Conservation (phyloP, 1,284 basidiomycete species). For the Moesziomyces globuligerus region DNA sequence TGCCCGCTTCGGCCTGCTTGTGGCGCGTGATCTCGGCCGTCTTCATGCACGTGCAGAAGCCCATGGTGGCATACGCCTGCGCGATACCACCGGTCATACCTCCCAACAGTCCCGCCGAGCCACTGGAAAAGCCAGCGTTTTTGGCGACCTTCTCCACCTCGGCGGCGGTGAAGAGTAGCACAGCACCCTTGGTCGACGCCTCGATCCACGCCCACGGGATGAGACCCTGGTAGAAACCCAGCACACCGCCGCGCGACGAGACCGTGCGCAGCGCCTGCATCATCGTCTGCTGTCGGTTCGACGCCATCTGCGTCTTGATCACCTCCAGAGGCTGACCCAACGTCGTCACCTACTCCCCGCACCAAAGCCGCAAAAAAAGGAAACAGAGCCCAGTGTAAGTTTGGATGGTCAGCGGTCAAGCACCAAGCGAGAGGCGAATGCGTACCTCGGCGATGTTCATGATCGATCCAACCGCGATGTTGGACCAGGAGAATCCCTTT, state of each 20-base stretch:
- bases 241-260: slow-evolving; percentile 87
- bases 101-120: slow-evolving; percentile 85
- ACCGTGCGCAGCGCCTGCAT: slow-evolving; percentile 83
- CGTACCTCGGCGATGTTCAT: slow-evolving; percentile 87
- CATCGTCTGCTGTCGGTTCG: slow-evolving; percentile 80
- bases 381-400: slow-evolving; percentile 61
- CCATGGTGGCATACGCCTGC: slow-evolving; percentile 99
- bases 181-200: slow-evolving; percentile 96
- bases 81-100: slow-evolving; percentile 98
- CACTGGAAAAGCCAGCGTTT: slow-evolving; percentile 80
- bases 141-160: slow-evolving; percentile 84
- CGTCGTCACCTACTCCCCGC: slow-evolving; percentile 93
- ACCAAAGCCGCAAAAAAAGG: slow-evolving; percentile 39
- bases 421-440: slow-evolving; percentile 59
- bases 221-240: slow-evolving; percentile 96
- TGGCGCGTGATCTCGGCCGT: slow-evolving; percentile 94
- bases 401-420: slow-evolving; percentile 9
- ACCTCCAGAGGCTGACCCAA: slow-evolving; percentile 98
- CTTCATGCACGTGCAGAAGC: slow-evolving; percentile 81
- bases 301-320: slow-evolving; percentile 79
- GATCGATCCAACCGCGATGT: slow-evolving; percentile 91
- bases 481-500: slow-evolving; percentile 96
- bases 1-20: slow-evolving; percentile 89
- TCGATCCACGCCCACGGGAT: slow-evolving; percentile 99
- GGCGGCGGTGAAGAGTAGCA: slow-evolving; percentile 92